phyloP scores from a whole-genome alignment of 169 alveolate genomes.

The Eimeria acervulina region DNA sequence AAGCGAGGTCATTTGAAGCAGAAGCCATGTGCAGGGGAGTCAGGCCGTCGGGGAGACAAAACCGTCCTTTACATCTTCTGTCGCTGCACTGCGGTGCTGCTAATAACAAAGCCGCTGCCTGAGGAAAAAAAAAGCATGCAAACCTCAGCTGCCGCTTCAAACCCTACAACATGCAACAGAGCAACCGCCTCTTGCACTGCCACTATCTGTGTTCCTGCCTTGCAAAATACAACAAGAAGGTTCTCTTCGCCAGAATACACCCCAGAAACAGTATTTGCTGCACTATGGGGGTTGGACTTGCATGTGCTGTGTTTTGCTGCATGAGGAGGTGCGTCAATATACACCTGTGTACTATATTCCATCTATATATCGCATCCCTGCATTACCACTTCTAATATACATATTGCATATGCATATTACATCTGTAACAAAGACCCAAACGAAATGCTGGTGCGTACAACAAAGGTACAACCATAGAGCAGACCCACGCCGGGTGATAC shows the following conservation, averaged over 20 bases:
- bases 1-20: conserved; percentile 8
- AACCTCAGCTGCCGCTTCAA: neutral
- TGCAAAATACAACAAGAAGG: neutral
- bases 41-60: conserved; percentile 27
- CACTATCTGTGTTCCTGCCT: neutral
- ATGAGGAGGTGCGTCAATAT: neutral
- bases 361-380: too few relatives aligned
- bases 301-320: neutral
- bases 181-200: neutral
- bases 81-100: conserved; percentile 28
- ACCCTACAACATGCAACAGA: neutral
- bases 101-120: conserved; percentile 60
- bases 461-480: neutral
- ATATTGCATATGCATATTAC: too few relatives aligned
- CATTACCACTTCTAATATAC: too few relatives aligned
- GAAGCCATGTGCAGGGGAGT: conserved; percentile 64
- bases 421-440: neutral
- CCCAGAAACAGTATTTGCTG: neutral
- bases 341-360: too few relatives aligned
- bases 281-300: neutral
- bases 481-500: neutral
- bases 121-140: neutral
- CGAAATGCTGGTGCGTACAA: neutral
- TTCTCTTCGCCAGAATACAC: neutral
- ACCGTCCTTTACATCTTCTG: neutral